phyloP scores from a whole-genome alignment of 495 filamentous ascomycete genomes.

The Sabuloglossum arenarium region DNA sequence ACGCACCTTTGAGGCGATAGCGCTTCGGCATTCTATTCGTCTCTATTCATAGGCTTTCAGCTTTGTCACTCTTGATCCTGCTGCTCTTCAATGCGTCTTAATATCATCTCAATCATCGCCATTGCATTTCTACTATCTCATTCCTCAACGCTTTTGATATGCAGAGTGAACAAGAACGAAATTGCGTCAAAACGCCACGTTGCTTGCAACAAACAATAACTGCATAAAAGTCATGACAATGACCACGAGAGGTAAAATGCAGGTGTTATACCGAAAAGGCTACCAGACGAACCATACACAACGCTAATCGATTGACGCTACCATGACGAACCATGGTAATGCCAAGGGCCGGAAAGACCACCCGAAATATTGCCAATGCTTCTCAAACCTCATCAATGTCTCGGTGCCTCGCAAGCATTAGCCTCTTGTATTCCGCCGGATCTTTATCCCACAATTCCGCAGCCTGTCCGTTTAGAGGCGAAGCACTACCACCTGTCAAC shows the following conservation, averaged over 20 bases:
- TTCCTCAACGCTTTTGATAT: not conserved
- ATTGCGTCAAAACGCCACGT: not conserved
- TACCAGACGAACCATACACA: not conserved
- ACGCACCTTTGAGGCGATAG: no score
- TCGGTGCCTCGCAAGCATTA: slow-evolving; percentile 41
- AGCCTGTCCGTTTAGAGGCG: slow-evolving; percentile 87
- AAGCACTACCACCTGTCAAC: slow-evolving; percentile 35
- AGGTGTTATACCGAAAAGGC: not conserved
- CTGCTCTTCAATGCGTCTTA: no score
- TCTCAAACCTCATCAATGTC: slow-evolving; percentile 34
- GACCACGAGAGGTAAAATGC: not conserved
- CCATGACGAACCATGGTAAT: not conserved
- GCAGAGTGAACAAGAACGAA: not conserved
- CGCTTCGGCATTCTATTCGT: no score
- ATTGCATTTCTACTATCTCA: no score
- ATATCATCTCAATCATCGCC: no score
- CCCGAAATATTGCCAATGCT: not conserved
- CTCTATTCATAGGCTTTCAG: no score
- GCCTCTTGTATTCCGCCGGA: slow-evolving; percentile 64
- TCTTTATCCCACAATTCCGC: slow-evolving; percentile 91
- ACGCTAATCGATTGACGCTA: not conserved
- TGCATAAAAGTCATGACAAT: not conserved
- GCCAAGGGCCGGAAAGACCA: not conserved
- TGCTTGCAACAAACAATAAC: not conserved
- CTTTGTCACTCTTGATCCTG: no score